Conservation (phyloP, 139 green algal species). For the Zygnema circumcarinatum region DNA sequence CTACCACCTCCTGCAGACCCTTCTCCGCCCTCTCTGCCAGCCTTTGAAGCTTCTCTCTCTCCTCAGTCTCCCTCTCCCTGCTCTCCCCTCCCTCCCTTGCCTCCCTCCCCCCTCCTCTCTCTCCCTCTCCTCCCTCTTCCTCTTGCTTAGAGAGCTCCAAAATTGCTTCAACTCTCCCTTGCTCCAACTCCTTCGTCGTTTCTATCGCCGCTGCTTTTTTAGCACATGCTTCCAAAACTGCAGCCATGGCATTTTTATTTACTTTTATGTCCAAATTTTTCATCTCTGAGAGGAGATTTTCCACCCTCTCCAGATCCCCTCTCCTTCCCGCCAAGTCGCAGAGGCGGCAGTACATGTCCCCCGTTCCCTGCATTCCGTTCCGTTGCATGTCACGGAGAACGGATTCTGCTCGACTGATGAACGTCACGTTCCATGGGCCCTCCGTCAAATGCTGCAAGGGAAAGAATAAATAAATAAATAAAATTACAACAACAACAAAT, state of each 20-base stretch:
- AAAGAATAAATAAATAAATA: not conserved
- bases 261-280: not conserved
- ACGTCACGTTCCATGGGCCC: not conserved
- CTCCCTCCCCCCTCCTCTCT: not conserved
- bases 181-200: not conserved
- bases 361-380: not conserved
- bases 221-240: not conserved
- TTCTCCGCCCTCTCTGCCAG: slow-evolving; percentile 12
- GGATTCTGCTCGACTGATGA: not conserved
- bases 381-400: slow-evolving; percentile 22
- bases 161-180: slow-evolving; percentile 3
- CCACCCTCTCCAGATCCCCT: not conserved
- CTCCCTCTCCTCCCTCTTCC: not conserved
- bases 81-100: not conserved
- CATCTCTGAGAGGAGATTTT: slow-evolving; percentile 5
- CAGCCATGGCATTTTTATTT: not conserved
- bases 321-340: not conserved
- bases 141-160: not conserved
- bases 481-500: too few relatives aligned
- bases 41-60: not conserved
- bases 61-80: not conserved
- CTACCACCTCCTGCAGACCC: slow-evolving; percentile 1
- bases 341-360: slow-evolving; percentile 2
- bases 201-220: not conserved
- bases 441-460: not conserved